Conservation (phyloP, 805 yeast genomes). For the Ogataea pilisensis region DNA sequence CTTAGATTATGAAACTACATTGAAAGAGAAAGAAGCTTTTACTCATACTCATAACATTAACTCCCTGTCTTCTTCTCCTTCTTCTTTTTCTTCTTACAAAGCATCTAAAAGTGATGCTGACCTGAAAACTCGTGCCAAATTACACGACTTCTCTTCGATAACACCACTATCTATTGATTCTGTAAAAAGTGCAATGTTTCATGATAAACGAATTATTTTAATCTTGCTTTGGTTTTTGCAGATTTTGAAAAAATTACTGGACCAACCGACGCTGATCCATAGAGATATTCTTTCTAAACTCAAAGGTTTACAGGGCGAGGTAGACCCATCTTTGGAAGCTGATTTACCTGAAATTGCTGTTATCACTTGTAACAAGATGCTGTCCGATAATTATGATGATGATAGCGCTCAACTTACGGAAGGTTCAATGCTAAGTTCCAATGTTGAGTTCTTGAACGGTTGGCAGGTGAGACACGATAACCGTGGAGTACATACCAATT, state of each 20-base stretch:
- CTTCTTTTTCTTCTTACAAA: conserved; percentile 7
- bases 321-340: conserved; percentile 18
- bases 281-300: conserved; percentile 9
- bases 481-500: conserved; percentile 24
- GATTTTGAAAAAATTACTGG: conserved; percentile 24
- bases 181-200: conserved; percentile 20
- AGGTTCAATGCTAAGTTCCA: conserved; percentile 22
- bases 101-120: conserved; percentile 13
- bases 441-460: conserved; percentile 31
- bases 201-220: conserved; percentile 27
- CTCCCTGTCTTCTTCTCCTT: too few relatives aligned
- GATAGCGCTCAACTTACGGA: conserved; percentile 8
- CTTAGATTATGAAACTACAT: conserved; percentile 13
- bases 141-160: conserved; percentile 16
- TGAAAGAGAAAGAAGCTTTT: conserved; percentile 6
- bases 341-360: conserved; percentile 23
- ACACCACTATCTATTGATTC: conserved; percentile 17
- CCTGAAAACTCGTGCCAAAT: conserved; percentile 8
- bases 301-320: conserved; percentile 6
- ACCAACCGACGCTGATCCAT: conserved; percentile 20
- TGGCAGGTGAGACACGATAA: conserved; percentile 32
- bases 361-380: conserved; percentile 26
- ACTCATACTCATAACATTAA: not conserved
- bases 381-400: conserved; percentile 11
- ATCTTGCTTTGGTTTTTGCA: conserved; percentile 30